Percentiles rank a stretch among this genome's conserved stretches.
Conservation (phyloP, 768 basidiomycete genomes). For the Boletus bicolor region DNA sequence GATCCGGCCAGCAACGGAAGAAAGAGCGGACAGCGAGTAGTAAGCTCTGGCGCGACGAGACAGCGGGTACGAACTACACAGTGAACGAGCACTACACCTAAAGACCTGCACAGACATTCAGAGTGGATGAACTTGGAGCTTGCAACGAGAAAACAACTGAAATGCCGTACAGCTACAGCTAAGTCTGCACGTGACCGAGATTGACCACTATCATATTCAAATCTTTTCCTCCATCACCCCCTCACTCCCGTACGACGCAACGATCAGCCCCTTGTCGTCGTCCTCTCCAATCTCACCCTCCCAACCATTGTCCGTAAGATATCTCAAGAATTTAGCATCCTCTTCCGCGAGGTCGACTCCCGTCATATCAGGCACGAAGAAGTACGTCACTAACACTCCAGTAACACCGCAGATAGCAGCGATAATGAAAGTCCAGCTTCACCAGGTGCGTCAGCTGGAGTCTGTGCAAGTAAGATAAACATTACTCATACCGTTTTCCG, state of each 20-base stretch:
- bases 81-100: conserved; percentile 13
- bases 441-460: not conserved
- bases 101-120: conserved; percentile 24
- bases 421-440: conserved; percentile 65
- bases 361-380: conserved; percentile 67
- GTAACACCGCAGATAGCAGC: conserved; percentile 63
- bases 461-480: not conserved
- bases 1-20: not conserved
- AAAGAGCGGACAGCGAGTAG: conserved; percentile 27
- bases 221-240: conserved; percentile 12
- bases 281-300: conserved; percentile 60
- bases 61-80: conserved; percentile 15
- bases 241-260: conserved; percentile 13
- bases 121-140: not conserved
- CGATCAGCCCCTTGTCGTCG: conserved; percentile 34
- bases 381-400: conserved; percentile 63
- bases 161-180: not conserved
- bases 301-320: conserved; percentile 63
- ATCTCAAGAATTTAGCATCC: conserved; percentile 58
- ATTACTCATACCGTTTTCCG: conserved; percentile 51
- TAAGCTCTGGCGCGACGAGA: conserved; percentile 17
- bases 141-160: not conserved
- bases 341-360: conserved; percentile 65
- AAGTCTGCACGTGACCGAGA: conserved; percentile 18
- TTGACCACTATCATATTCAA: not conserved